Evolutionary conservation across 192 early-diverging fungal genomes (phyloP).

Genomic region (Backusella tuberculispora): DNA sequence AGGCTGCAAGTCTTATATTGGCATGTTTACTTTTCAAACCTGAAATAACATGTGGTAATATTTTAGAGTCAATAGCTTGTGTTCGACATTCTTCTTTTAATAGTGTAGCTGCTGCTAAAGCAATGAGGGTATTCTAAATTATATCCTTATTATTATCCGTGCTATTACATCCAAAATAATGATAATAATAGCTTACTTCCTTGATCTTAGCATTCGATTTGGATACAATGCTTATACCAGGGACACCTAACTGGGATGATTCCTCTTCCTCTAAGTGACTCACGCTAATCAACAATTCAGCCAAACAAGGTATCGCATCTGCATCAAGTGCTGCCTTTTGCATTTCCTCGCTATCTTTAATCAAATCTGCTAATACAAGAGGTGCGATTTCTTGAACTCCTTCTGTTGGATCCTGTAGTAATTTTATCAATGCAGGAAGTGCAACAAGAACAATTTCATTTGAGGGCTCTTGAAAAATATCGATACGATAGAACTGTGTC

Average conservation of each 20-base stretch:
- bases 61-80: constrained; percentile 76
- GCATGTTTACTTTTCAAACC: constrained; percentile 63
- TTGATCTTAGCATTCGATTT: constrained; percentile 60
- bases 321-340: constrained; percentile 78
- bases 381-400: constrained; percentile 70
- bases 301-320: constrained; percentile 69
- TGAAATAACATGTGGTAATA: constrained; percentile 71
- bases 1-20: constrained; percentile 75
- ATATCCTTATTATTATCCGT: too few relatives aligned
- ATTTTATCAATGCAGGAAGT: constrained; percentile 70
- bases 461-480: constrained; percentile 57
- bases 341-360: constrained; percentile 70
- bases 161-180: background rate
- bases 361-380: constrained; percentile 69
- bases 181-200: constrained; percentile 48
- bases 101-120: constrained; percentile 71
- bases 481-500: constrained; percentile 66
- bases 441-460: constrained; percentile 57
- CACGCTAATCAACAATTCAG: constrained; percentile 54
- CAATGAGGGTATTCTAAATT: constrained; percentile 68
- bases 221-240: constrained; percentile 30
- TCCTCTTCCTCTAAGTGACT: constrained; percentile 36
- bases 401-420: constrained; percentile 58
- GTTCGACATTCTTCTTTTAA: constrained; percentile 74
- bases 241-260: constrained; percentile 27